Evolutionary conservation across 805 yeast genomes (phyloP), one percentile per base, ranked within the genome.

Genomic region (Hanseniaspora thailandica): DNA sequence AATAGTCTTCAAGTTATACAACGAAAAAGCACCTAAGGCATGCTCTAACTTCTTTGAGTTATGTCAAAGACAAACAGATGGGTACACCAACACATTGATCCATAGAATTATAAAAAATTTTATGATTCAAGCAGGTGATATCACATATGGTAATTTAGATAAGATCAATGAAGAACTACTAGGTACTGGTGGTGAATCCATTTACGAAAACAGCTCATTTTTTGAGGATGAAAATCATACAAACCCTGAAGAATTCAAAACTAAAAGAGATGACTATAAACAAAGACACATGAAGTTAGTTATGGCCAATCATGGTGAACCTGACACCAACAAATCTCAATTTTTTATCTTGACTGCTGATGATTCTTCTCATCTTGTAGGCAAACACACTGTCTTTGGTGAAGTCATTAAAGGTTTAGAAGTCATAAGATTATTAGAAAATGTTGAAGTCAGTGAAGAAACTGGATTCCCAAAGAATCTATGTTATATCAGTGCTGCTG

Each of bases 311-410:
- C 65, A 70, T 19, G 83, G 81, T 4, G 38, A 59, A 7, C 60
- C 66, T 22, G 60, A 75, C 54, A 64, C 81, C 12, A 82, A 82
- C 58, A 72, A 76, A 20, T 76, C 86, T 0, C 89, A 82, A 61
- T 84, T 84, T 62, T 84, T 84, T 61, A 81, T 85, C 41, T 77
- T 81, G 10, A 81, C 88, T 0, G 76, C 72, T 51, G 54, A 50
- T 19, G 76, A 86, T 1, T 76, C 81, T 8, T 82, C 86, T 1
- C 96, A 87, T 66, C 68, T 88, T 55, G 77, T 75, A 41, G 86
- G 86, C 0, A 83, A 82, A 59, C 89, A 86, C 62, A 72, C 89
- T 0, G 80, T 86, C 2, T 83, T 88, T 66, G 96, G 96, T 1
- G 70, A 69, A 54, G 88, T 87, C 10, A 60, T 71, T 7, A 72